These are phyloP conservation scores for Microascus cirrosus DNA, from an alignment of 2,329 filamentous ascomycete species.

Conservation along the genomic window DNA sequence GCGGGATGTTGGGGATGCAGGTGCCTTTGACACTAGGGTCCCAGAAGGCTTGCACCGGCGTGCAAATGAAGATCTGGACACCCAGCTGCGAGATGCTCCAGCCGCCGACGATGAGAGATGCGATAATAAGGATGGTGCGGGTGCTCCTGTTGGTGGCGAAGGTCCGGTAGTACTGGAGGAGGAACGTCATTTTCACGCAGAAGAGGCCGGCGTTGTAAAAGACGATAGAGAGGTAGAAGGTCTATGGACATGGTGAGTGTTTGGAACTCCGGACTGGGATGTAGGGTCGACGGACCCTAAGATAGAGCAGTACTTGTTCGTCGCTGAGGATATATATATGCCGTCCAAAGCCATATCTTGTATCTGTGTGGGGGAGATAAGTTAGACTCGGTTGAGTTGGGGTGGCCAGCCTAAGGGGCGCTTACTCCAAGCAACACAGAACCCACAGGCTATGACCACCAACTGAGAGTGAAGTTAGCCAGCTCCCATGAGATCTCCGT, in stretches of 20 bases:
- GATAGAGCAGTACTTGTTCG: too few species aligned
- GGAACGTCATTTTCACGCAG: conserved; percentile 21
- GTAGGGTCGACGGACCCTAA: too few species aligned
- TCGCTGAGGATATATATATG: too few species aligned
- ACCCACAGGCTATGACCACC: conserved; percentile 1
- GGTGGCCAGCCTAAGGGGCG: neutral
- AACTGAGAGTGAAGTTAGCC: neutral
- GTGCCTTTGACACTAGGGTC: conserved; percentile 5
- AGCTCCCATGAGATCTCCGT: too few species aligned
- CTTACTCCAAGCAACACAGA: conserved; percentile 6
- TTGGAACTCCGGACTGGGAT: too few species aligned
- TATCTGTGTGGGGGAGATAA: too few species aligned
- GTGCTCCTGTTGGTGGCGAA: conserved; percentile 8
- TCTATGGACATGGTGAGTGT: conserved; percentile 8
- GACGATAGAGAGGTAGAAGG: conserved; percentile 18
- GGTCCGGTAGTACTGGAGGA: conserved; percentile 24
- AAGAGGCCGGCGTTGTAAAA: conserved; percentile 18
- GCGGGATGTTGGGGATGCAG: conserved; percentile 9
- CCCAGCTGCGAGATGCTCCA: conserved; percentile 8
- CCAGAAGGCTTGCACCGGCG: conserved; percentile 9
- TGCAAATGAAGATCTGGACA: conserved; percentile 8
- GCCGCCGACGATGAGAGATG: conserved; percentile 5
- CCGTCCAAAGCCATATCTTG: too few species aligned
- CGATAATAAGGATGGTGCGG: conserved; percentile 8
- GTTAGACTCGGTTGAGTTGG: too few species aligned